Evolutionary conservation across 495 filamentous ascomycete species (phyloP).

Genomic region (Amphirosellinia nigrospora): DNA sequence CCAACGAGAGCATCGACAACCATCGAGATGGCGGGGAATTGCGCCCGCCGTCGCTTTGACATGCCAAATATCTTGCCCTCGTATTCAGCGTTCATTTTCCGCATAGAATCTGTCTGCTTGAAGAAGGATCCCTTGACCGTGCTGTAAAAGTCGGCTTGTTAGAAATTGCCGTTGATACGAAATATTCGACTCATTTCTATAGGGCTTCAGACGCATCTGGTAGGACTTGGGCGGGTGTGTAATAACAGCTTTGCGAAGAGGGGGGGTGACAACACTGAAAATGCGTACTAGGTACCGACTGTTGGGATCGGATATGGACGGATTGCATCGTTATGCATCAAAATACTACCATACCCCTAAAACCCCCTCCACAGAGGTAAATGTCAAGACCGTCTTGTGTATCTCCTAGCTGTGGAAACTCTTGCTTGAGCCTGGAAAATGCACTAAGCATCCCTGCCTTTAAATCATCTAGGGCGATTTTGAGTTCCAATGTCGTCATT

Average conservation of each 20-base stretch:
- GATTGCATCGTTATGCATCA: slow-evolving; percentile 72
- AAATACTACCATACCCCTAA: slow-evolving; percentile 89
- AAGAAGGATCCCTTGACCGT: slow-evolving; percentile 67
- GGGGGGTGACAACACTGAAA: neutral
- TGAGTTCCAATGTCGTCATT: slow-evolving; percentile 49
- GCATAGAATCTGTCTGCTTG: slow-evolving; percentile 62
- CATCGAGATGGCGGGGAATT: slow-evolving; percentile 84
- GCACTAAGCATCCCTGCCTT: slow-evolving; percentile 64
- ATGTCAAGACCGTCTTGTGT: slow-evolving; percentile 66
- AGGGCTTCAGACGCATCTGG: neutral
- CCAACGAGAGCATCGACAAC: slow-evolving; percentile 74
- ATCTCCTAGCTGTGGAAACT: slow-evolving; percentile 59
- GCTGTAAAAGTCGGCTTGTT: slow-evolving; percentile 8
- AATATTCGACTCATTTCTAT: neutral
- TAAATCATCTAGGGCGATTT: slow-evolving; percentile 62
- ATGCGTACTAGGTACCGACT: slow-evolving; percentile 72
- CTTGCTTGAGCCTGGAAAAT: slow-evolving; percentile 64
- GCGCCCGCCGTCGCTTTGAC: slow-evolving; percentile 77
- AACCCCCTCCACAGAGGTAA: slow-evolving; percentile 89
- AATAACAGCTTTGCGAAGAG: neutral
- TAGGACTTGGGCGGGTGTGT: neutral
- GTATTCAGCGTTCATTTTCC: slow-evolving; percentile 59
- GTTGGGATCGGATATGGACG: slow-evolving; percentile 83
- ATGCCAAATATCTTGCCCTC: slow-evolving; percentile 75
- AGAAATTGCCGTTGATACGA: neutral